Evolutionary conservation across 2,329 filamentous ascomycete genomes (phyloP).

Genomic region (Nakataea oryzae): DNA sequence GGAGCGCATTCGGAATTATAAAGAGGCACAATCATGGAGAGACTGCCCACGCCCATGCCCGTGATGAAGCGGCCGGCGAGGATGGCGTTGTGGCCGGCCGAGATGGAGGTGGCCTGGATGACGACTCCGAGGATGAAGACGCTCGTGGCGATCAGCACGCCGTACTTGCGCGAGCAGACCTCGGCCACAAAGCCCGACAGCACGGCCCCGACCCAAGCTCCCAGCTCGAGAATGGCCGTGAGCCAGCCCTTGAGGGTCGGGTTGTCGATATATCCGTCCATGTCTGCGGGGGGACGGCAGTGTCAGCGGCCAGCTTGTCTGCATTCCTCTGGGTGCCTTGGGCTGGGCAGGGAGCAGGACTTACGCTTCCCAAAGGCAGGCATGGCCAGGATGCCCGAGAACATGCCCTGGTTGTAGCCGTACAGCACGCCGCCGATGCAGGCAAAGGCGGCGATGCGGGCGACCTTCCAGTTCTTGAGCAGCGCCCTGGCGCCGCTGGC

Average conservation of each 20-base stretch:
- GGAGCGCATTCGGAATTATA: slow-evolving; percentile 37
- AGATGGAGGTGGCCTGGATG: slow-evolving; percentile 51
- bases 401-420: slow-evolving; percentile 70
- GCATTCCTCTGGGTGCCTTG: too few relatives aligned
- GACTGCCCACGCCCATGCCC: slow-evolving; percentile 57
- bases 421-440: slow-evolving; percentile 53
- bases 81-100: slow-evolving; percentile 46
- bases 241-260: slow-evolving; percentile 47
- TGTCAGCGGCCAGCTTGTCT: too few relatives aligned
- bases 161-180: slow-evolving; percentile 56
- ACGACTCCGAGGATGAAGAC: slow-evolving; percentile 64
- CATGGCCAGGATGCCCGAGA: slow-evolving; percentile 59
- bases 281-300: slow-evolving; percentile 26
- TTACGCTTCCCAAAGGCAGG: slow-evolving; percentile 37
- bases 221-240: slow-evolving; percentile 62
- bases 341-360: slow-evolving; percentile 11
- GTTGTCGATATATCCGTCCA: slow-evolving; percentile 37
- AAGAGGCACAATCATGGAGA: slow-evolving; percentile 52
- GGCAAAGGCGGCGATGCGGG: slow-evolving; percentile 48
- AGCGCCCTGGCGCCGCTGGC: slow-evolving; percentile 38
- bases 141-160: slow-evolving; percentile 52
- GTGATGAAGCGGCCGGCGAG: slow-evolving; percentile 64
- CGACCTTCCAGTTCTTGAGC: slow-evolving; percentile 48
- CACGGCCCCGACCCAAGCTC: slow-evolving; percentile 66
- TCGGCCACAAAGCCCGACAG: slow-evolving; percentile 63